Percentiles rank a stretch among this genome's conserved stretches.
phyloP scores from a whole-genome alignment of 169 alveolate species.

The Plasmodium sp. region DNA sequence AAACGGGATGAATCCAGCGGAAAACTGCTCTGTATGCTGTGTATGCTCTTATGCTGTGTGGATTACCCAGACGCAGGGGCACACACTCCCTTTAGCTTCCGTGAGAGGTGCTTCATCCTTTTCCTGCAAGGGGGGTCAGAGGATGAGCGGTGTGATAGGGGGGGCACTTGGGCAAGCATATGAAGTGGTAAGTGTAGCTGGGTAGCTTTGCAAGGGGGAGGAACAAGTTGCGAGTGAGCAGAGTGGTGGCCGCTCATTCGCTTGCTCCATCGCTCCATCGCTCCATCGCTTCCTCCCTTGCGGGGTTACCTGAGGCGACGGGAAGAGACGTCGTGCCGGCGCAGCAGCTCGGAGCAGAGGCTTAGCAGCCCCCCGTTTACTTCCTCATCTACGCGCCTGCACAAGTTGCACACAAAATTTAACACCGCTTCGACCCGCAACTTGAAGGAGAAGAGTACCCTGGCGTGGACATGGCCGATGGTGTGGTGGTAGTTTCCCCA shows the following conservation, averaged over 20 bases:
- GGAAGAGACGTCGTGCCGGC: background rate
- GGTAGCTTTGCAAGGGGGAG: too few relatives aligned
- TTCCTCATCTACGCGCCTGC: background rate
- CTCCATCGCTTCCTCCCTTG: too few relatives aligned
- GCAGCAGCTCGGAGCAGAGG: background rate
- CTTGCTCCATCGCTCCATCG: too few relatives aligned
- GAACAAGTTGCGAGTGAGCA: too few relatives aligned
- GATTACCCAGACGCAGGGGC: background rate
- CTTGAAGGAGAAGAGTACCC: background rate
- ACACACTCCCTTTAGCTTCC: background rate
- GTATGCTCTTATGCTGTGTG: background rate
- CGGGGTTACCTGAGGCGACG: background rate
- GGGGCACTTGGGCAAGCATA: too few relatives aligned
- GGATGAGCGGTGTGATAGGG: background rate
- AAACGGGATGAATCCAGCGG: too few relatives aligned
- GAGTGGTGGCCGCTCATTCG: too few relatives aligned
- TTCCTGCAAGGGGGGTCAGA: background rate
- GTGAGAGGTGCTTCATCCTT: background rate
- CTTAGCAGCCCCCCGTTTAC: background rate
- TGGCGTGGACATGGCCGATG: background rate
- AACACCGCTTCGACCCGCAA: constrained; percentile 9
- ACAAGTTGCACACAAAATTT: background rate
- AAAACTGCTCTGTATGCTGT: too few relatives aligned
- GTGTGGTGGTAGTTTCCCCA: background rate
- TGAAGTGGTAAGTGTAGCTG: too few relatives aligned